Percentiles rank a stretch among this genome's conserved stretches.
Conservation (phyloP, 352 stramenopile genomes). For the Phytophthora cryptogea region DNA sequence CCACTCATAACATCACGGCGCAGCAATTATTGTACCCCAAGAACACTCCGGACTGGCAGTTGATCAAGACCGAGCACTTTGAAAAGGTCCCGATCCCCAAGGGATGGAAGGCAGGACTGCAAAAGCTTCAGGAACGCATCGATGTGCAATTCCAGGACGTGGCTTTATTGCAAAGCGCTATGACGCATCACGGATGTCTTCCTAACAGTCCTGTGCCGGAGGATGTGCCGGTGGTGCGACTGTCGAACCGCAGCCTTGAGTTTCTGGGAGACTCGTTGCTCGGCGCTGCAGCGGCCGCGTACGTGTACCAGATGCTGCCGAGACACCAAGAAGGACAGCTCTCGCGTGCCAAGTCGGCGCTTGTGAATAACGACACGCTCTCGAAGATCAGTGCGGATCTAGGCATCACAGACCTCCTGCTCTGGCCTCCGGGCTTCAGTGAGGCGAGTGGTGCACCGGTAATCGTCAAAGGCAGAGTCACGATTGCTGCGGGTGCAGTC, state of each 20-base stretch:
- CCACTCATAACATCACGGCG: constrained; percentile 30
- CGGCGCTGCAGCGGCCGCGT: constrained; percentile 57
- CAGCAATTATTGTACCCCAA: constrained; percentile 39
- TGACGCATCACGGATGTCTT: constrained; percentile 81
- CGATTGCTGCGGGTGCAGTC: constrained; percentile 75
- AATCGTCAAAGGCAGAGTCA: constrained; percentile 61
- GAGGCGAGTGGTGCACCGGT: constrained; percentile 28
- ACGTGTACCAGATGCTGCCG: constrained; percentile 79
- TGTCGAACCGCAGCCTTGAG: constrained; percentile 84
- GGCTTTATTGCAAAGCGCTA: constrained; percentile 62
- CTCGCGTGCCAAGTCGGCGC: constrained; percentile 60
- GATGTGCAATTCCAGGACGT: constrained; percentile 65
- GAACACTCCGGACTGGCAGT: constrained; percentile 50
- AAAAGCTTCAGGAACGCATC: constrained; percentile 59
- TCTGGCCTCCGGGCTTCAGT: constrained; percentile 58
- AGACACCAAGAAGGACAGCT: constrained; percentile 76
- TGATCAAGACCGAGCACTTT: constrained; percentile 58
- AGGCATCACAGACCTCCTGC: constrained; percentile 59
- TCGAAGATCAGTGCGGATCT: constrained; percentile 67
- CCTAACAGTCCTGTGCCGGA: constrained; percentile 40
- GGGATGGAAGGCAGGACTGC: constrained; percentile 52
- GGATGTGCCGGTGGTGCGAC: constrained; percentile 52
- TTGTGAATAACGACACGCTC: constrained; percentile 83
- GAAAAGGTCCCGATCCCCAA: constrained; percentile 48
- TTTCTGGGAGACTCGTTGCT: constrained; percentile 84